phyloP scores from a whole-genome alignment of 2,329 filamentous ascomycete species.

The Penicillium vulpinum region DNA sequence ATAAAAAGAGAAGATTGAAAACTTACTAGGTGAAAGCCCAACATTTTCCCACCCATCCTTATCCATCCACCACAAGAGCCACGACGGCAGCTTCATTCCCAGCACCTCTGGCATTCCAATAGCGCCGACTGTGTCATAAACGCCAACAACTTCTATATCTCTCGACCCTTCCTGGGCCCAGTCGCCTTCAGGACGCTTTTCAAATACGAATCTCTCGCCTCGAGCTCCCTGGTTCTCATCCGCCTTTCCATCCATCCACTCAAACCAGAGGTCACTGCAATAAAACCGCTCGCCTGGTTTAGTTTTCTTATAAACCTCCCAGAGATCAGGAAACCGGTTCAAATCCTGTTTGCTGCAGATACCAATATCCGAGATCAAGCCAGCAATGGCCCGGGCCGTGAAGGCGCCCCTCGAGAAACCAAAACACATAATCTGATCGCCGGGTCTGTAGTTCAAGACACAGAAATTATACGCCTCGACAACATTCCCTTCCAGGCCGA shows the following conservation, averaged over 20 bases:
- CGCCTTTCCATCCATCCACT: conserved; percentile 22
- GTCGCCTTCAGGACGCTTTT: conserved; percentile 9
- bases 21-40: conserved; percentile 20
- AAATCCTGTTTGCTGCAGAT: conserved; percentile 18
- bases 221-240: conserved; percentile 21
- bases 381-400: conserved; percentile 23
- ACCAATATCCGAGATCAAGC: conserved; percentile 23
- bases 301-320: conserved; percentile 20
- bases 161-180: conserved; percentile 19
- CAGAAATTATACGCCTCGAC: conserved; percentile 25
- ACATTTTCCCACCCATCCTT: conserved; percentile 17
- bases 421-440: conserved; percentile 25
- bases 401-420: conserved; percentile 24
- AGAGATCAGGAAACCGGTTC: conserved; percentile 22
- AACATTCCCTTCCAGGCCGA: conserved; percentile 21
- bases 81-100: conserved; percentile 16
- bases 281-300: conserved; percentile 17
- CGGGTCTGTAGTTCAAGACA: conserved; percentile 20
- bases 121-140: conserved; percentile 36
- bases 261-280: conserved; percentile 22
- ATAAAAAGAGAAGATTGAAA: not conserved
- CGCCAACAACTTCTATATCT: conserved; percentile 32
- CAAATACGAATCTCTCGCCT: conserved; percentile 13
- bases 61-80: not conserved
- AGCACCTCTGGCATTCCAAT: conserved; percentile 33